Base-by-base conservation (phyloP, 805 yeast genomes). In the Metschnikowia reukaufii region DNA sequence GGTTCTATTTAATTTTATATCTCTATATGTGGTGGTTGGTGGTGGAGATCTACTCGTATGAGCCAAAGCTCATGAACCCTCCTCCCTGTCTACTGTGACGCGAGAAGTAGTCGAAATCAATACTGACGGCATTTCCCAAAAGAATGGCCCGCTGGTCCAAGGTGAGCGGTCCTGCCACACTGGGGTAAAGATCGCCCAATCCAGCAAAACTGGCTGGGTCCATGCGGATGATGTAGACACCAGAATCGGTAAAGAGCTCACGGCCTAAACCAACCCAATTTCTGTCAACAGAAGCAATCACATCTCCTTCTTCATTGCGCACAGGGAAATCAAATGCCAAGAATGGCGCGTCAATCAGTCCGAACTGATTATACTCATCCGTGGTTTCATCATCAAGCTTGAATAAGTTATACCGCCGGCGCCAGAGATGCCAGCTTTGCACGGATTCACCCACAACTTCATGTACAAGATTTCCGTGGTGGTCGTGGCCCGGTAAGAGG, bases 91-190 rank as follows among this genome's bases (percentile, higher is more conserved):
- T 58, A 16, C 92, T 83, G 63, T 91, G 97, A 63, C 98, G 78
- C n/a, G 96, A 88, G 66, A 94, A 94, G 68, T 91, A 94, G 67
- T 94, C 99, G 66, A 89, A 94, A 65, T 94, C 99, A 50, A 94
- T 85, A 48, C 96, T 86, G 1, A 94, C 84, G 0, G 97, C 96
- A 50, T 86, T 87, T 0, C 89, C 96, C 45, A 94, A 72, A 64
- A 94, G 60, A 1, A 90, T 82, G 0, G 97, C 96, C 55, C 96
- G 79, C 65, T 94, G 87, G 62, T 86, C 95, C 36, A 89, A 67
- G 4, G 84, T 78, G 65, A 94, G 65, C 35, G 70, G 81, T 33
- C 77, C 76, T 0, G 80, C 68, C 3, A 76, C 74, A 3, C 70
- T 62, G 2, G 83, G 81, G 52, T 82, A 81, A 32, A 71, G 54